Base-by-base conservation (phyloP, 1,139 yeast genomes). In the Suhomyces kunorum region DNA sequence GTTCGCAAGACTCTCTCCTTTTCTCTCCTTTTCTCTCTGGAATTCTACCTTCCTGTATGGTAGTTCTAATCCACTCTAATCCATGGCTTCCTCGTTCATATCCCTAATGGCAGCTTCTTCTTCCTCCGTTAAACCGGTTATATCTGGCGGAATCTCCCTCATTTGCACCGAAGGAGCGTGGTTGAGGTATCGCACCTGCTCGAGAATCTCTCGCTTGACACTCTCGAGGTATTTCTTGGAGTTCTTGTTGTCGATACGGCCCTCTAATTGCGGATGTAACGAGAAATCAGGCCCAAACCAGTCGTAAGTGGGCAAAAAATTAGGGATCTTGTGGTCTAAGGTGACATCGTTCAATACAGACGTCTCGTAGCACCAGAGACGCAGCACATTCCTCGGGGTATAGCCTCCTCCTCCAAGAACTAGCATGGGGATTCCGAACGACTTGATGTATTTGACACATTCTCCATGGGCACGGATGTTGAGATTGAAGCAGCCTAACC, bases 351-450 rank as follows among this genome's bases (percentile, higher is more conserved):
- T 82, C 57, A 90, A 73, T 3, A 92, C 78, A 32, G 95, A 83
- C 0, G 98, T 94, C 61, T 92, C 98, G 59, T 86, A 89, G 34
- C 96, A 81, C 98, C 98, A 92, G 28, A 92, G 73, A 46, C 98
- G 71, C 8, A 96, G 85, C 7, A 92, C 98, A 57, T 92, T 92
- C 53, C 97, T 78, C 40, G 96, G 96, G 0, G 98, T 92, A 62
- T 92, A 92, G 3, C 98, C 98, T 40, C 98, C 98, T 25, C 98
- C 98, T 19, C 98, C 98, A 11, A 92, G 66, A 9, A 92, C 96
- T 61, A 92, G 69, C 79, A 88, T 73, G 6, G 98, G 98, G 2
- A 92, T 70, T 5, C 90, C 89, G 61, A 90, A 90, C 16, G 90
- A 78, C 58, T 85, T 86, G 41, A 90, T 83, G 61, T 81, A 90